phyloP scores from a whole-genome alignment of 2,329 filamentous ascomycete genomes.

The Cladosporium sp. region DNA sequence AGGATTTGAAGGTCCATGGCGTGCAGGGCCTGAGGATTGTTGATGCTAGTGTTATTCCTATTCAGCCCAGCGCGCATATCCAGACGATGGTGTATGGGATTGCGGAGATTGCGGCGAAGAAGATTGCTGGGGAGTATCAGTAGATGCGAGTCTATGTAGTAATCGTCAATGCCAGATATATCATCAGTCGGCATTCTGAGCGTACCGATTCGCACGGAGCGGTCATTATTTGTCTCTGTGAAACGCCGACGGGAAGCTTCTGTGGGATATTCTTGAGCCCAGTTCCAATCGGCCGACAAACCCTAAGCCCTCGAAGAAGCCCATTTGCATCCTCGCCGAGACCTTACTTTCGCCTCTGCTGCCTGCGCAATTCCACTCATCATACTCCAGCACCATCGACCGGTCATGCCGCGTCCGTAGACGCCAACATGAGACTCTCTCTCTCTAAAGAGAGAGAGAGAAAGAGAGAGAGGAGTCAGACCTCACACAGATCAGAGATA shows the following conservation, averaged over 20 bases:
- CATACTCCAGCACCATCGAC: too few relatives aligned
- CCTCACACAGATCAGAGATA: not conserved
- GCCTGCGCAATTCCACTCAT: too few relatives aligned
- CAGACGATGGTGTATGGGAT: constrained; percentile 30
- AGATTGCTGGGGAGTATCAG: constrained; percentile 22
- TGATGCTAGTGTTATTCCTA: constrained; percentile 36
- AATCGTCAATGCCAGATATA: not conserved
- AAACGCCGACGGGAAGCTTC: too few relatives aligned
- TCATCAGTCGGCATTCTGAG: not conserved
- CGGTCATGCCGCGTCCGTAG: too few relatives aligned
- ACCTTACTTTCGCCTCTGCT: too few relatives aligned
- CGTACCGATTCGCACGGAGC: not conserved
- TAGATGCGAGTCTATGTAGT: not conserved
- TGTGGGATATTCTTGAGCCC: too few relatives aligned
- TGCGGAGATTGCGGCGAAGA: constrained; percentile 32
- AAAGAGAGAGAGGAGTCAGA: too few relatives aligned
- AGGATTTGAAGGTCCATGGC: constrained; percentile 29
- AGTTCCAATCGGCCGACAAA: too few relatives aligned
- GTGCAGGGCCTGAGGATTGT: constrained; percentile 30
- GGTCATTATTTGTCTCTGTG: not conserved
- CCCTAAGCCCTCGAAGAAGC: too few relatives aligned
- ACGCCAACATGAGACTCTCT: too few relatives aligned
- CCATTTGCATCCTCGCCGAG: too few relatives aligned
- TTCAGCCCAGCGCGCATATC: constrained; percentile 27
- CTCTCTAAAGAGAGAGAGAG: not conserved